Percentiles rank a stretch among this genome's conserved stretches.
phyloP scores from a whole-genome alignment of 352 stramenopile genomes.

The Globisporangium abappressorium region DNA sequence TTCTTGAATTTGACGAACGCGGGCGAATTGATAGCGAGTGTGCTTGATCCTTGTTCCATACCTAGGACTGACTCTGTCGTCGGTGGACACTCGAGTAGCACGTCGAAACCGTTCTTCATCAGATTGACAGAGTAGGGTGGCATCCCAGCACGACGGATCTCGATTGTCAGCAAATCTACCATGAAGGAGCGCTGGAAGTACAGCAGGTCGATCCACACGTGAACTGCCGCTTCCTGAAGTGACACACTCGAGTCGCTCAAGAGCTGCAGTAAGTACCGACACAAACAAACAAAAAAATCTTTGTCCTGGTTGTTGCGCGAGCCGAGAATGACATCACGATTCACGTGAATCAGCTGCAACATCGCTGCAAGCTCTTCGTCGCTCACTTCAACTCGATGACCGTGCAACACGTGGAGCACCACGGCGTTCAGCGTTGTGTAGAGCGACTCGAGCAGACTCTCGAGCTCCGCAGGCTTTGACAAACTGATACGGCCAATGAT shows the following conservation, averaged over 20 bases:
- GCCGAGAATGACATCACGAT: constrained; percentile 59
- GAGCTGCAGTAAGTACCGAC: constrained; percentile 58
- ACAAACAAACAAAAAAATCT: constrained; percentile 62
- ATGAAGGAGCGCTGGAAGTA: constrained; percentile 52
- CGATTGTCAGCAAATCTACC: constrained; percentile 54
- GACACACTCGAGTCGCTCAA: constrained; percentile 29
- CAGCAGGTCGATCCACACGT: constrained; percentile 72
- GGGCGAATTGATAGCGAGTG: constrained; percentile 11
- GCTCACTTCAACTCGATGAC: constrained; percentile 43
- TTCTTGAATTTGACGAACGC: constrained; percentile 53
- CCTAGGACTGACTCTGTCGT: background rate
- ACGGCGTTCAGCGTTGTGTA: constrained; percentile 53
- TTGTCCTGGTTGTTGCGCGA: constrained; percentile 54
- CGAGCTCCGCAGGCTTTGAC: constrained; percentile 50
- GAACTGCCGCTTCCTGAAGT: constrained; percentile 48
- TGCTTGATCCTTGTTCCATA: background rate
- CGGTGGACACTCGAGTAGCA: constrained; percentile 38
- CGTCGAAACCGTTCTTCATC: constrained; percentile 79
- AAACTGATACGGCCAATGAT: constrained; percentile 49
- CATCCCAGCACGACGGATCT: constrained; percentile 48
- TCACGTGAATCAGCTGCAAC: constrained; percentile 51
- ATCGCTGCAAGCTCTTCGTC: constrained; percentile 51
- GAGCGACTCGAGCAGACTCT: constrained; percentile 47
- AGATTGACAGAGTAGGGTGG: constrained; percentile 68
- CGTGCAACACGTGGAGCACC: constrained; percentile 60